A percentile compares a stretch with the other conserved stretches of the same genome.
These are phyloP conservation scores for Globisporangium nunn DNA, from an alignment of 352 stramenopile genomes.

Conservation along the genomic window DNA sequence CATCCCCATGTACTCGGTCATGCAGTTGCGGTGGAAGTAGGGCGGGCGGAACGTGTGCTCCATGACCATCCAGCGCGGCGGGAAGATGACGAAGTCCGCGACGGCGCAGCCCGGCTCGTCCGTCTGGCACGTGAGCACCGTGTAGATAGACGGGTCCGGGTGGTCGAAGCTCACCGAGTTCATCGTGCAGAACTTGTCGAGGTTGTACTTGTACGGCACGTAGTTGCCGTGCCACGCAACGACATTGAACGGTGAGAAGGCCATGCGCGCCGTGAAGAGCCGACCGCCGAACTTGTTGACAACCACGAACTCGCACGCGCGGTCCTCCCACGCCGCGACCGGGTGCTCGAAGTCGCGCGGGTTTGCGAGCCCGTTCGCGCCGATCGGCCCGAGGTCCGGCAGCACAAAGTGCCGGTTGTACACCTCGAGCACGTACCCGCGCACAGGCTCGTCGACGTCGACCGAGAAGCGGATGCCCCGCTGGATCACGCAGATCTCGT, in stretches of 20 bases:
- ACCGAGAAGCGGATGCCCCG: conserved; percentile 93
- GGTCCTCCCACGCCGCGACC: conserved; percentile 85
- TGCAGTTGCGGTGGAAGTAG: conserved; percentile 96
- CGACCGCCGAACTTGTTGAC: conserved; percentile 88
- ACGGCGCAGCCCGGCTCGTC: conserved; percentile 91
- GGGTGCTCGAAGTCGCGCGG: conserved; percentile 93
- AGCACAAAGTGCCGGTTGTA: conserved; percentile 94
- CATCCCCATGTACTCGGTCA: conserved; percentile 98
- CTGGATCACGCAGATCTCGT: conserved; percentile 94
- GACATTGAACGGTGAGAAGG: conserved; percentile 94
- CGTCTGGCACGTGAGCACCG: conserved; percentile 93
- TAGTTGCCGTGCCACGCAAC: conserved; percentile 99
- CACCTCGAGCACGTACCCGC: conserved; percentile 95
- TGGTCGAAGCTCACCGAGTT: conserved; percentile 96
- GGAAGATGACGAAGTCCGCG: conserved; percentile 97
- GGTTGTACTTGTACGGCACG: conserved; percentile 96
- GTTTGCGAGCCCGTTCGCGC: conserved; percentile 95
- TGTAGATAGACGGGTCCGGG: conserved; percentile 96
- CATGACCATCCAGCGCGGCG: conserved; percentile 90
- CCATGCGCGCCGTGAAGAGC: conserved; percentile 80
- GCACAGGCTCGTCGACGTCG: conserved; percentile 68
- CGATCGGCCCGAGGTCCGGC: conserved; percentile 93
- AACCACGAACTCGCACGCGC: conserved; percentile 63
- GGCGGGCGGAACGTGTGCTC: conserved; percentile 91
- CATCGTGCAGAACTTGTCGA: conserved; percentile 93